A percentile compares a stretch with the other conserved stretches of the same genome.
Evolutionary conservation across 495 filamentous ascomycete genomes (phyloP).

Genomic region (Cercophora sp.): DNA sequence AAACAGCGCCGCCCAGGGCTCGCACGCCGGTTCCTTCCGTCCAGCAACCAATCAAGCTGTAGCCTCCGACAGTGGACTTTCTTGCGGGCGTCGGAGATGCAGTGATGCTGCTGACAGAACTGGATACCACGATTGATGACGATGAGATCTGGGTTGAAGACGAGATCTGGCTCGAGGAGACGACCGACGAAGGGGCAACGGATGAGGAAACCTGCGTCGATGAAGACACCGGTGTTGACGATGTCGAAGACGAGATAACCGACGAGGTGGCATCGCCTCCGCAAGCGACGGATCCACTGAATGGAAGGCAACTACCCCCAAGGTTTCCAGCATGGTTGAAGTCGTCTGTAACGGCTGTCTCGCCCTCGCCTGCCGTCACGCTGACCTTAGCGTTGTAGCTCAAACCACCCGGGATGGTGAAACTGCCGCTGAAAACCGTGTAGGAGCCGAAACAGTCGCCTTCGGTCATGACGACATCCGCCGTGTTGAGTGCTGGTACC

Average conservation of each 20-base stretch:
- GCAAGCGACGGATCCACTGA: conserved; percentile 25
- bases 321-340: conserved; percentile 40
- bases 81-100: conserved; percentile 33
- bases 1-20: conserved; percentile 34
- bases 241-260: conserved; percentile 5
- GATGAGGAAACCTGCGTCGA: too few species aligned
- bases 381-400: conserved; percentile 48
- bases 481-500: conserved; percentile 44
- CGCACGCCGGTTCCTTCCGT: conserved; percentile 42
- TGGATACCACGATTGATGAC: conserved; percentile 13
- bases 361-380: conserved; percentile 39
- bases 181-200: too few species aligned
- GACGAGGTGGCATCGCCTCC: conserved; percentile 18
- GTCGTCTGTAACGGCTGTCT: conserved; percentile 27
- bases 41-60: conserved; percentile 41
- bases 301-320: conserved; percentile 36
- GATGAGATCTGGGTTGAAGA: conserved; percentile 17
- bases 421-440: conserved; percentile 48
- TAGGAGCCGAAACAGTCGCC: conserved; percentile 50
- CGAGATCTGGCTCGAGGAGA: conserved; percentile 22
- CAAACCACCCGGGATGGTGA: conserved; percentile 40
- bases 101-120: conserved; percentile 17
- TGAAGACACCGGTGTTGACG: too few species aligned
- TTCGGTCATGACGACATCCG: conserved; percentile 43
- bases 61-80: conserved; percentile 37